Evolutionary conservation across 192 early-diverging fungal species (phyloP).

Genomic region (Oehlia diaphana): DNA sequence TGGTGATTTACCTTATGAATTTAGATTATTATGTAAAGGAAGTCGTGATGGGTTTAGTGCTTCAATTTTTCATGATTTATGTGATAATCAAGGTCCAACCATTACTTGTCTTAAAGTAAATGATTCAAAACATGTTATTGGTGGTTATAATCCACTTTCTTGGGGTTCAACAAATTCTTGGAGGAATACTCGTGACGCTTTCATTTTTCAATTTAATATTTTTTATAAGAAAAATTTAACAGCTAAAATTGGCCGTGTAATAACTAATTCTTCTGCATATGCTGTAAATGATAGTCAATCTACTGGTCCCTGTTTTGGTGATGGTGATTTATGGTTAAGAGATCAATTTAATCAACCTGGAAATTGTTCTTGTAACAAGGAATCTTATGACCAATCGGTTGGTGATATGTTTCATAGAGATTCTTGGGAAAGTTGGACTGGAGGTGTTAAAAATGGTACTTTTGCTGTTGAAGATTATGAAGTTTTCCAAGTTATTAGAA

Average conservation of each 20-base stretch:
- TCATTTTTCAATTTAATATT: slow-evolving; percentile 14
- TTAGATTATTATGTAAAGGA: slow-evolving; percentile 11
- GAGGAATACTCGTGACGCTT: slow-evolving; percentile 2
- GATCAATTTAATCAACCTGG: slow-evolving; percentile 16
- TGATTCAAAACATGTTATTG: slow-evolving; percentile 22
- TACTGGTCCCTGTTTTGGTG: slow-evolving; percentile 22
- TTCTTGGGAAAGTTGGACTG: neutral
- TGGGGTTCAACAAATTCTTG: slow-evolving; percentile 22
- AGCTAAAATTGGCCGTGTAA: slow-evolving; percentile 6
- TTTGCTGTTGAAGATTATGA: slow-evolving; percentile 14
- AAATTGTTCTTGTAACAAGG: slow-evolving; percentile 19
- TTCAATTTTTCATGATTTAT: slow-evolving; percentile 9
- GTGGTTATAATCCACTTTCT: slow-evolving; percentile 24
- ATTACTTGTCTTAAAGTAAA: slow-evolving; percentile 18
- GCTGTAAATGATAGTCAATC: slow-evolving; percentile 9
- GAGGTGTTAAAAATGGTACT: slow-evolving; percentile 1
- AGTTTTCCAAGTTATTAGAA: slow-evolving; percentile 7
- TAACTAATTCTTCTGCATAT: neutral
- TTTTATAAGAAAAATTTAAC: neutral
- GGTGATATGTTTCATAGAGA: slow-evolving; percentile 25
- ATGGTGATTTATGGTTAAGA: slow-evolving; percentile 27
- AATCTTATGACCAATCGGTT: slow-evolving; percentile 13
- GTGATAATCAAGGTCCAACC: slow-evolving; percentile 17
- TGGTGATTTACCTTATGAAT: slow-evolving; percentile 21
- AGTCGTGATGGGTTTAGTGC: slow-evolving; percentile 12